phyloP scores from a whole-genome alignment of 1,284 basidiomycete genomes.

The Microbotryomycetes sp. region DNA sequence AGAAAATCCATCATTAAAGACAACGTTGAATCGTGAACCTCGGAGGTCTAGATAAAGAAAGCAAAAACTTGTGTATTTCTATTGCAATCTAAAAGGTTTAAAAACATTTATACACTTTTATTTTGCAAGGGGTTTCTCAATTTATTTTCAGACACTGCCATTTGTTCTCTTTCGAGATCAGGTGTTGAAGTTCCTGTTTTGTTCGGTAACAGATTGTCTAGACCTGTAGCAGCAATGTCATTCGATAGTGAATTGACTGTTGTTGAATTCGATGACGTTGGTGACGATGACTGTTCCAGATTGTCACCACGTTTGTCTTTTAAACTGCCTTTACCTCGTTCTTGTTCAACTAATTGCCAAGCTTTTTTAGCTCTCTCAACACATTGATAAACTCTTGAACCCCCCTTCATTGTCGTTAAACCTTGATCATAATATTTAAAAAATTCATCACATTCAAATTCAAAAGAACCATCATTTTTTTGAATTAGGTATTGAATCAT shows the following conservation, averaged over 20 bases:
- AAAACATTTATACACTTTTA: no score
- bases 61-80: no score
- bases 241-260: no score
- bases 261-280: no score
- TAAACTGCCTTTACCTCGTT: not conserved
- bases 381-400: not conserved
- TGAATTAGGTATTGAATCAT: conserved; percentile 4
- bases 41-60: no score
- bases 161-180: not conserved
- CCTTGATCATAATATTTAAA: not conserved
- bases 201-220: no score
- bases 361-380: not conserved
- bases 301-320: not conserved
- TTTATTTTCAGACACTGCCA: not conserved
- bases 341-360: not conserved
- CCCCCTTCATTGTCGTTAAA: not conserved
- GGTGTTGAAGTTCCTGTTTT: not conserved
- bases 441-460: not conserved
- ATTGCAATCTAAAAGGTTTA: no score
- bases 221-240: no score
- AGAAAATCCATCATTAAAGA: no score
- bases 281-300: not conserved
- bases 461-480: not conserved
- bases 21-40: no score
- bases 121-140: not conserved